Base-by-base conservation (phyloP, 2,329 filamentous ascomycete genomes). In the Talaromyces marneffei region DNA sequence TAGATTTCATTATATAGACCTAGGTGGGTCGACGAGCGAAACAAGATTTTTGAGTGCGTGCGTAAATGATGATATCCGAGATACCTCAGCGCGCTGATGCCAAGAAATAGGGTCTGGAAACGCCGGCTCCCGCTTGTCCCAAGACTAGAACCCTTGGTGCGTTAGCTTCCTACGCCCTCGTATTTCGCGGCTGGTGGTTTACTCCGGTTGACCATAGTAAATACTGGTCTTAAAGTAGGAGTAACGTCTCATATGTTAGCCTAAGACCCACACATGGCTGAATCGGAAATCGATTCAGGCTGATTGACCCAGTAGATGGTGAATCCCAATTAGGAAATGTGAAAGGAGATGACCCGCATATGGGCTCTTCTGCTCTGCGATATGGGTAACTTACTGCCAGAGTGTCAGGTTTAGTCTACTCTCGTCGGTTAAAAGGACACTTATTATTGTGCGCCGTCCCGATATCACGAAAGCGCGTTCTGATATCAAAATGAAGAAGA, bases 251-350 rank as follows among this genome's bases (percentile, higher is more conserved):
- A 16, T 53, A 9, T 35, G 29, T 35, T 53, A 35, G 50, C 25
- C 50, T 53, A 53, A n/a, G 50, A 53, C 50, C 25, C 20, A 31
- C 29, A 35, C 50, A 35, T 53, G 50, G 29, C 50, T 53, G 14
- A 53, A 18, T 35, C 33, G 29, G 50, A 5, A 53, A 7, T 20
- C 6, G 50, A 31, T 53, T 31, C 50, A 53, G 50, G 50, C 29
- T 53, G 50, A 53, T 53, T 53, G 46, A 50, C 16, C 18, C 46
- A 50, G 29, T 29, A 50, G 46, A 50, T 50, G 46, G 46, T n/a
- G 20, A 29, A 33, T 50, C 29, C 46, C 46, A 33, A 29, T 50
- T 29, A 50, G 50, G 50, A 53, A 53, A 53, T 53, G 14, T 35
- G 27, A 35, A 53, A 53, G 29, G 16, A 53, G 29, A 3, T 53